Evolutionary conservation across 345 rosid species (phyloP), one percentile per base, ranked within the genome.

Genomic region (Arabidopsis thaliana): DNA sequence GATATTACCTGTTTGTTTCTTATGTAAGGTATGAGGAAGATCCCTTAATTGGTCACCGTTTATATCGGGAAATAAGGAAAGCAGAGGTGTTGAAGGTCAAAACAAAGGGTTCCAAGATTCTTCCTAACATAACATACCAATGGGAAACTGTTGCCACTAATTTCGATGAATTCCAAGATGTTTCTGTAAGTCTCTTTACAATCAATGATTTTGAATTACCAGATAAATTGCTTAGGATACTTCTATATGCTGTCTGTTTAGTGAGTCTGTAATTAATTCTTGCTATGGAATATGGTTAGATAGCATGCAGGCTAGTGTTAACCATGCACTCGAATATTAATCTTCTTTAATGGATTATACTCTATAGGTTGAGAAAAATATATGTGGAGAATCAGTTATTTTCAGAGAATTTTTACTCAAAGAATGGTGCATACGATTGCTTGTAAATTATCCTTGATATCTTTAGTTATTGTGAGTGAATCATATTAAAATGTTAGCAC

Each of bases 111-210:
- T 93, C 99, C 42, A 84, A 83, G 75, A 84, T 91, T 82, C 89
- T 82, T 75, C 86, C 87, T 34, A 81, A 74, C 66, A 59, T 88
- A 62, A 81, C 91, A 67, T 89, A 86, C 86, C 96, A 84, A 82
- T 95, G 99, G 99, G 99, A 95, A 84, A 87, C 99, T 53, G 90
- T 95, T 75, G 97, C 99, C 63, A 86, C 97, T 24, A 95, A 87
- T 82, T 92, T 90, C n/a, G 97, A 92, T 76, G 99, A 95, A 83
- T 95, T 95, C 75, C 90, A 88, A 82, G 92, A 89, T 81, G 93
- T 88, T 79, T 84, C 90, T 61, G 93, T 88, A 82, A 76, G 90
- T 84, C 44, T 48, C 59, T 65, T 30, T 55, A 36, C 45, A 14
- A 28, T 40, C 50, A 41, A 11, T 71, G 20, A 37, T 25, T 38